Percentiles rank a stretch among this genome's conserved stretches.
Evolutionary conservation across 176 grass and related monocot genomes (phyloP).

Genomic region (Poa pratensis): DNA sequence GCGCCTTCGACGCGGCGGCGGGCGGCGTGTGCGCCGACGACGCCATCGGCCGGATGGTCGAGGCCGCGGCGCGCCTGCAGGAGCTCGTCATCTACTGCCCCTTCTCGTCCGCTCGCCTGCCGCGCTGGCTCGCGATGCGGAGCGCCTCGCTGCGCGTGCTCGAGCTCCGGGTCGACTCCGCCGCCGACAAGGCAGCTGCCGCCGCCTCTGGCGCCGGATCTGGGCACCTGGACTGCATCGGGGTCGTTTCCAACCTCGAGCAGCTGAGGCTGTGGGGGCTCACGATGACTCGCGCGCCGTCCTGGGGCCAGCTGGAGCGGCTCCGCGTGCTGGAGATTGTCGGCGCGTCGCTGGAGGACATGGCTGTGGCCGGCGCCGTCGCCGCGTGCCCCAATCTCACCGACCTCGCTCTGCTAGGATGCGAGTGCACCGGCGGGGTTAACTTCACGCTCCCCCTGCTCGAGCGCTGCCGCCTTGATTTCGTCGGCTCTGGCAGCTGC

Average conservation of each 20-base stretch:
- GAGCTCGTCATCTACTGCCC: slow-evolving; percentile 96
- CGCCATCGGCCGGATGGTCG: slow-evolving; percentile 77
- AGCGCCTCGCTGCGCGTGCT: slow-evolving; percentile 62
- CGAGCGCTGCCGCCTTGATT: slow-evolving; percentile 81
- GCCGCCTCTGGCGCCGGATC: not conserved
- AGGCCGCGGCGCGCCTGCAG: slow-evolving; percentile 55
- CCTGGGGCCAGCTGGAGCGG: slow-evolving; percentile 59
- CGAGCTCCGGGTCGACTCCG: slow-evolving; percentile 78
- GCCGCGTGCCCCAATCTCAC: slow-evolving; percentile 73
- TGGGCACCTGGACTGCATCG: slow-evolving; percentile 62
- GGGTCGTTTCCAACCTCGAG: slow-evolving; percentile 51
- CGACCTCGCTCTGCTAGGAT: slow-evolving; percentile 72
- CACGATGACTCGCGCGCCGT: slow-evolving; percentile 51
- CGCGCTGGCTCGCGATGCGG: slow-evolving; percentile 54
- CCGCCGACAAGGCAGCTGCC: slow-evolving; percentile 41
- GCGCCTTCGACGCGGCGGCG: slow-evolving; percentile 51
- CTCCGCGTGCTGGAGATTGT: slow-evolving; percentile 74
- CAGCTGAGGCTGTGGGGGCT: slow-evolving; percentile 80
- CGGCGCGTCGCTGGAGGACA: slow-evolving; percentile 57
- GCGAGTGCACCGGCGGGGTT: slow-evolving; percentile 57
- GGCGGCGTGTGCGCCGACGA: slow-evolving; percentile 37
- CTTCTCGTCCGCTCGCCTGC: slow-evolving; percentile 59
- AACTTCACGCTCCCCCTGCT: slow-evolving; percentile 51
- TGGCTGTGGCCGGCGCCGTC: slow-evolving; percentile 62
- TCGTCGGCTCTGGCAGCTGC: slow-evolving; percentile 56